These are phyloP conservation scores for Puccinia novopanici DNA, from an alignment of 1,284 basidiomycete species.

Conservation along the genomic window DNA sequence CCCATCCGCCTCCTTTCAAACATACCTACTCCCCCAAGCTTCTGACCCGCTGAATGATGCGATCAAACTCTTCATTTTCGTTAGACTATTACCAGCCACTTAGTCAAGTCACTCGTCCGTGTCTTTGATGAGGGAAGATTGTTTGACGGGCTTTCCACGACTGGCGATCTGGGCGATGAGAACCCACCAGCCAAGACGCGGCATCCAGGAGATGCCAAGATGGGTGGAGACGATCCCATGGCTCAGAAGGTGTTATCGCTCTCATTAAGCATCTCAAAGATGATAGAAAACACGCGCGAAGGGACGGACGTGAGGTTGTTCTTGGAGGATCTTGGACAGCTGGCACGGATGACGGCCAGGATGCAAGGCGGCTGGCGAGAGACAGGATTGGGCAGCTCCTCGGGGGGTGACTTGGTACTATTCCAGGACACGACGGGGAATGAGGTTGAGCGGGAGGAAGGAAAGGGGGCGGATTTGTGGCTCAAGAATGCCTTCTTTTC, in stretches of 20 bases:
- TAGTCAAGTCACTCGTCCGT: slow-evolving; percentile 2
- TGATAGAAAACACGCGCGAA: slow-evolving; percentile 7
- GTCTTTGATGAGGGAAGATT: slow-evolving; percentile 6
- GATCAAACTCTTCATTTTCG: background rate
- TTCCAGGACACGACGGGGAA: too few relatives aligned
- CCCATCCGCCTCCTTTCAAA: background rate
- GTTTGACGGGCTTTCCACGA: slow-evolving; percentile 8
- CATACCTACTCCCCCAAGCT: too few relatives aligned
- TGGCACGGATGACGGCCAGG: background rate
- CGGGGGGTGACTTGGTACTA: too few relatives aligned
- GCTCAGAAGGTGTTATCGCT: slow-evolving; percentile 8
- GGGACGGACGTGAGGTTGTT: background rate
- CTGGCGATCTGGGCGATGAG: too few relatives aligned
- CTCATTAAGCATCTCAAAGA: slow-evolving; percentile 12
- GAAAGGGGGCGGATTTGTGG: too few relatives aligned
- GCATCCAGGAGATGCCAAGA: background rate
- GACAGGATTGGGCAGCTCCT: background rate
- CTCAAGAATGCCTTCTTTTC: slow-evolving; percentile 22
- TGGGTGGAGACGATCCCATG: background rate
- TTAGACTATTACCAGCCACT: background rate
- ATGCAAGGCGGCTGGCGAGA: slow-evolving; percentile 5
- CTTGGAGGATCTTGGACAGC: background rate
- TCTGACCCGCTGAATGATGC: too few relatives aligned
- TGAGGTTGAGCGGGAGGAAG: too few relatives aligned
- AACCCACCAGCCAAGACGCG: too few relatives aligned